These are phyloP conservation scores for Globisporangium solare DNA, from an alignment of 352 stramenopile species.

Conservation along the genomic window DNA sequence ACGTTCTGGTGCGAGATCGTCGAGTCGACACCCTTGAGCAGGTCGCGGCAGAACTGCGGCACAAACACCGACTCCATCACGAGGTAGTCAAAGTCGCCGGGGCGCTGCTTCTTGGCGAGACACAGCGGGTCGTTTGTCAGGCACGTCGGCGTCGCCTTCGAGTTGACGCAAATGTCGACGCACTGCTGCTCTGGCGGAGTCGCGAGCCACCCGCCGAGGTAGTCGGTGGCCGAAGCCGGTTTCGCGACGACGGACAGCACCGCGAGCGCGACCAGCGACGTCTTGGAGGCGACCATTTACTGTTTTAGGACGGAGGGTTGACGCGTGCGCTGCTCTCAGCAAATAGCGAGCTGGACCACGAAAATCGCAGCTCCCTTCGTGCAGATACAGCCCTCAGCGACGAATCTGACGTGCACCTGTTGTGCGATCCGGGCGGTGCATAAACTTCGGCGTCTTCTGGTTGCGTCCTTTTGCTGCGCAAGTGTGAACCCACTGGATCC, in stretches of 20 bases:
- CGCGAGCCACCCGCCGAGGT: conserved; percentile 49
- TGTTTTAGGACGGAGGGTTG: no score
- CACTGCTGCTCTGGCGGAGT: conserved; percentile 34
- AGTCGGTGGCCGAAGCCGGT: conserved; percentile 26
- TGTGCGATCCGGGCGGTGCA: no score
- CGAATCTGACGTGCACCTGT: no score
- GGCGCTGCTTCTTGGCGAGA: conserved; percentile 49
- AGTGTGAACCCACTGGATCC: no score
- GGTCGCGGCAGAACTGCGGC: conserved; percentile 72
- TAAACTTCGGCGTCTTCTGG: no score
- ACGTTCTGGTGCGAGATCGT: conserved; percentile 76
- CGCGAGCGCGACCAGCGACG: neutral
- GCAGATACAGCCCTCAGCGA: no score
- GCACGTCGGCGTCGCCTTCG: conserved; percentile 46
- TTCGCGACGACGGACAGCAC: neutral
- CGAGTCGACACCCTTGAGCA: conserved; percentile 56
- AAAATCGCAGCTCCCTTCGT: no score
- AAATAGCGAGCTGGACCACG: no score
- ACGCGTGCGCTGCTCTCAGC: no score
- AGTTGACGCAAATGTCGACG: conserved; percentile 62
- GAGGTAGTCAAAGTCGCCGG: conserved; percentile 68
- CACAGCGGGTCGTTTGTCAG: conserved; percentile 40
- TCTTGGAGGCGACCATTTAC: neutral
- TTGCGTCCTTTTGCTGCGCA: no score
- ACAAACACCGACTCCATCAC: conserved; percentile 67